These are phyloP conservation scores for Maudiozyma serrabonitensis DNA, from an alignment of 805 yeast genomes.

Conservation along the genomic window DNA sequence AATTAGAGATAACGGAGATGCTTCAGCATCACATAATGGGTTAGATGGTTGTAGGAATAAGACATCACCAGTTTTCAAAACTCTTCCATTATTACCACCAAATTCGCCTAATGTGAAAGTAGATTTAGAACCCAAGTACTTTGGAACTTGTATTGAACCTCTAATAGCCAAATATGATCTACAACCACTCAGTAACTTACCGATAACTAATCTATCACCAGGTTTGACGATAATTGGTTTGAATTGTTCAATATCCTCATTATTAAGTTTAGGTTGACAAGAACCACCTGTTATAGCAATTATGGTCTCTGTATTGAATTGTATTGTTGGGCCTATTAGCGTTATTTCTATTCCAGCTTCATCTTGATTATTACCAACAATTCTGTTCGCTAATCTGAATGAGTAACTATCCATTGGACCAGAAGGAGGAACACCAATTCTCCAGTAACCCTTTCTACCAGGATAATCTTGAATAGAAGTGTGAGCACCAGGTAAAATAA, in stretches of 20 bases:
- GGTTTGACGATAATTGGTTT: conserved; percentile 58
- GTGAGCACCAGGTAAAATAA: conserved; percentile 83
- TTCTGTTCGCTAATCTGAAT: conserved; percentile 78
- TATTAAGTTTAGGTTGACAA: conserved; percentile 59
- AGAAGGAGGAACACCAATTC: conserved; percentile 89
- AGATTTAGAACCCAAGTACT: conserved; percentile 90
- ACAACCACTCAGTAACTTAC: conserved; percentile 76
- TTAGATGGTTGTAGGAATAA: conserved; percentile 76
- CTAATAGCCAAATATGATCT: conserved; percentile 83
- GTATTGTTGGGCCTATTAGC: conserved; percentile 72
- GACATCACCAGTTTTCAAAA: conserved; percentile 85
- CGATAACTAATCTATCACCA: conserved; percentile 74
- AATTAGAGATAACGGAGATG: conserved; percentile 41
- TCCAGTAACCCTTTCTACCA: conserved; percentile 65
- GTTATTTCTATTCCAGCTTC: conserved; percentile 92
- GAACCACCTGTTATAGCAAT: conserved; percentile 85
- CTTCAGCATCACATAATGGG: conserved; percentile 45
- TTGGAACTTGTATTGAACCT: conserved; percentile 90
- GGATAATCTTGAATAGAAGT: conserved; percentile 96
- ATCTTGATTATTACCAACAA: conserved; percentile 74
- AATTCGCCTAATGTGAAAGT: conserved; percentile 87
- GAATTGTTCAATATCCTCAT: conserved; percentile 48
- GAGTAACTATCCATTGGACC: conserved; percentile 97
- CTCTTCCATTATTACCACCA: conserved; percentile 94
- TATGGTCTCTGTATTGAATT: conserved; percentile 73